A percentile compares a stretch with the other conserved stretches of the same genome.
Conservation (phyloP, 2,329 filamentous ascomycete species). For the Onygenales sp. region DNA sequence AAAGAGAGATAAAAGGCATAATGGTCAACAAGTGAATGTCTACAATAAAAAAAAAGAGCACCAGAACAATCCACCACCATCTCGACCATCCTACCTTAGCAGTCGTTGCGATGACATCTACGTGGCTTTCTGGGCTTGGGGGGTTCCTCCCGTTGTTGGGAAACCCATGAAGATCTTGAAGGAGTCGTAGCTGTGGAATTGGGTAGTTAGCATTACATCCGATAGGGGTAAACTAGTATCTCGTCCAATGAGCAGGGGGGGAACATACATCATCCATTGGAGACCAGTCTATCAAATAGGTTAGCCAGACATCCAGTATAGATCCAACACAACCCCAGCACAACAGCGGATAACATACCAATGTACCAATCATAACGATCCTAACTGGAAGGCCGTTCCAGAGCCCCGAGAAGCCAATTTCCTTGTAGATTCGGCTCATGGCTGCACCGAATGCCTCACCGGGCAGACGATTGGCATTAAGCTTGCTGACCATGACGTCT, state of each 20-base stretch:
- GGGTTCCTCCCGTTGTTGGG: conserved; percentile 66
- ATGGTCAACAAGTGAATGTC: not conserved
- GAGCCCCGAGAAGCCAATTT: conserved; percentile 78
- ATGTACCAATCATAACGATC: conserved; percentile 81
- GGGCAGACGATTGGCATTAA: conserved; percentile 67
- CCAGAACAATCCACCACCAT: not conserved
- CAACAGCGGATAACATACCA: conserved; percentile 28
- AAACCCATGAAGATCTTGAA: conserved; percentile 88
- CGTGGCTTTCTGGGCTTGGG: conserved; percentile 41
- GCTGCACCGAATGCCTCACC: conserved; percentile 71
- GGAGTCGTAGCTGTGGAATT: conserved; percentile 47
- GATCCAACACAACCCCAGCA: not conserved
- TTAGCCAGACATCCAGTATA: conserved; percentile 11
- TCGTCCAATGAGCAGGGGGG: not conserved
- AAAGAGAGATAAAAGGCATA: not conserved
- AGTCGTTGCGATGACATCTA: not conserved
- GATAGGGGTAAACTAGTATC: not conserved
- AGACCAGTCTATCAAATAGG: conserved; percentile 52
- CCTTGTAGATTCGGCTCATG: conserved; percentile 70
- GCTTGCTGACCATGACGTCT: conserved; percentile 86
- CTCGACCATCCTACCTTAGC: not conserved
- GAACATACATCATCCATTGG: conserved; percentile 86
- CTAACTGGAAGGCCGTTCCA: conserved; percentile 83
- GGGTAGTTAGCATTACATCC: conserved; percentile 15
- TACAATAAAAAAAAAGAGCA: not conserved